Conservation (phyloP, 1,284 basidiomycete species). For the Earliella scabrosa region DNA sequence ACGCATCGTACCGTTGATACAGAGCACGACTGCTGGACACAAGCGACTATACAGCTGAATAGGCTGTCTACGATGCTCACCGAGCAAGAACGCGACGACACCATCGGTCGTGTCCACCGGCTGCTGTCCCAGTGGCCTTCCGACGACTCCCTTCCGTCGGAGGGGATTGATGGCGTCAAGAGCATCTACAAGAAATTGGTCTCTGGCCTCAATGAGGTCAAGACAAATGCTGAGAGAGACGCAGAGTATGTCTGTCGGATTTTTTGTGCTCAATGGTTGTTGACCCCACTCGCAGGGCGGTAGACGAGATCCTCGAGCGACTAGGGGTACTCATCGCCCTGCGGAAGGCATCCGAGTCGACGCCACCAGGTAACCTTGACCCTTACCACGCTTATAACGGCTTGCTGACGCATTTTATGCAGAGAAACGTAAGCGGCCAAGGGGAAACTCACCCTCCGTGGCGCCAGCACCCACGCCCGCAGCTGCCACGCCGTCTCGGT, state of each 20-base stretch:
- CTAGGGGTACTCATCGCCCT: slow-evolving; percentile 71
- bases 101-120: slow-evolving; percentile 71
- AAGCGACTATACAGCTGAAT: slow-evolving; percentile 59
- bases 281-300: slow-evolving; percentile 48
- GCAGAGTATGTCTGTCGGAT: slow-evolving; percentile 47
- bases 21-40: slow-evolving; percentile 77
- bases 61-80: slow-evolving; percentile 57
- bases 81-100: slow-evolving; percentile 54
- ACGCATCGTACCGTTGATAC: slow-evolving; percentile 8
- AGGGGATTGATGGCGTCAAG: slow-evolving; percentile 68
- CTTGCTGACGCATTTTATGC: neutral
- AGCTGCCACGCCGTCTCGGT: slow-evolving; percentile 38
- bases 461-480: slow-evolving; percentile 43
- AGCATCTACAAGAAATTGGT: slow-evolving; percentile 63
- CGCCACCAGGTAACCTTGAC: slow-evolving; percentile 53
- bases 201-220: slow-evolving; percentile 65
- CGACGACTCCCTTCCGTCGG: slow-evolving; percentile 68
- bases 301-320: slow-evolving; percentile 72
- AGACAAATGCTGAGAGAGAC: slow-evolving; percentile 62
- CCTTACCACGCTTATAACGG: neutral
- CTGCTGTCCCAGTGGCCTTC: slow-evolving; percentile 70
- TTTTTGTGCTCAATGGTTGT: slow-evolving; percentile 4
- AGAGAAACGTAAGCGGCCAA: slow-evolving; percentile 80
- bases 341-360: slow-evolving; percentile 66
- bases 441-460: slow-evolving; percentile 66